Conservation (phyloP, 306 rosid genomes). For the Aeschynomene evenia region DNA sequence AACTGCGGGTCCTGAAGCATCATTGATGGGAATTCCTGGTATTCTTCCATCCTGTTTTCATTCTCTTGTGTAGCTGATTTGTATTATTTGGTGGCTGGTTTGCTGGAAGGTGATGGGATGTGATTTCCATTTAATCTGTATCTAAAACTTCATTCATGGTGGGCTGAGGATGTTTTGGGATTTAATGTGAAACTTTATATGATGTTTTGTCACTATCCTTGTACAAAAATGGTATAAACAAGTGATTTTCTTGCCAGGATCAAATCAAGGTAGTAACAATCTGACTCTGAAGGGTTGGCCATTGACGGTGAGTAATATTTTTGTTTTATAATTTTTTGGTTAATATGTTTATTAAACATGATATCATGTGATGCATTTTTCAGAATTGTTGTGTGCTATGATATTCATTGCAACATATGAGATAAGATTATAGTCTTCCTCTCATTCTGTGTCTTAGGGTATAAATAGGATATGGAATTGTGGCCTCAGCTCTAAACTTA, state of each 20-base stretch:
- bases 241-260: constrained; percentile 59
- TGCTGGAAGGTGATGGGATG: background rate
- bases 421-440: background rate
- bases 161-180: constrained; percentile 9
- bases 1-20: constrained; percentile 91
- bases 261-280: constrained; percentile 91
- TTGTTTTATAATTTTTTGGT: constrained; percentile 1
- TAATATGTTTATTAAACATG: background rate
- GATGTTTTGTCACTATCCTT: constrained; percentile 4
- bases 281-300: constrained; percentile 99
- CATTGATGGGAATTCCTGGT: constrained; percentile 89
- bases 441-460: background rate
- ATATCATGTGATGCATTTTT: constrained; percentile 2
- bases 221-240: constrained; percentile 28
- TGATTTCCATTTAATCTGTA: background rate
- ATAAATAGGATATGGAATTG: background rate
- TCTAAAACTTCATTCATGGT: background rate
- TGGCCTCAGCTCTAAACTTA: background rate
- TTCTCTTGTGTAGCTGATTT: background rate
- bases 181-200: constrained; percentile 1
- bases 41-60: constrained; percentile 23
- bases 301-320: constrained; percentile 65
- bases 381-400: background rate
- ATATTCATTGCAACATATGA: background rate
- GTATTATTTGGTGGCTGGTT: background rate